Evolutionary conservation across 805 yeast genomes (phyloP), one percentile per base, ranked within the genome.

Genomic region (Metschnikowia cubensis): DNA sequence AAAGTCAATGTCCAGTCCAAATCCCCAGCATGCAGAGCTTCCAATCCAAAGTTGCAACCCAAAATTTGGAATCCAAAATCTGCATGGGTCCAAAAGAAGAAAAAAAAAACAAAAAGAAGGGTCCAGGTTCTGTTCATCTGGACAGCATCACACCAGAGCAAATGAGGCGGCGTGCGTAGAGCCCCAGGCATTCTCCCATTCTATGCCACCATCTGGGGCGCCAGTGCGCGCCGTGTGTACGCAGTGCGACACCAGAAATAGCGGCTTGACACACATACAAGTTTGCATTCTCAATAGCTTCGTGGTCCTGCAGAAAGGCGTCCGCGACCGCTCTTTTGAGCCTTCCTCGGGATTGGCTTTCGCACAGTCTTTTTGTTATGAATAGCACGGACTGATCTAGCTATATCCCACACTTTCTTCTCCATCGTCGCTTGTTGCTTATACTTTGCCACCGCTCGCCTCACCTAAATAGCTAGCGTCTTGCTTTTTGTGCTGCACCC

Each of bases 331-430:
- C 40, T 34, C 34, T 15, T 31, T 41, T 34, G 38, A 42, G 38
- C 45, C 32, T 42, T 42, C 32, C 39, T 43, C 46, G 46, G 46
- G 39, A 35, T 43, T 35, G 46, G 18, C 46, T 34, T 43, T 43
- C 46, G 46, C 46, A 17, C 46, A 25, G 32, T 21, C 38, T 35
- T 43, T 43, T 43, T 43, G 46, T 43, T 35, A 33, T 43, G 46
- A 43, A 43, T 22, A 25, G 46, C 39, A 35, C 46, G 46, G 38
- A 35, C 46, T 10, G 31, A 7, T 18, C 34, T 35, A 40, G 40
- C 46, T 22, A 34, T 43, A 21, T 31, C 36, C 17, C 20, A 13
- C 25, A 21, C 33, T 35, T 42, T 41, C 40, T 22, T 15, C 40
- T 14, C 20, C 31, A 11, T 34, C 18, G 35, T 14, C 40, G 17